phyloP scores from a whole-genome alignment of 2,329 filamentous ascomycete genomes.

The Colletotrichum liaoningense region DNA sequence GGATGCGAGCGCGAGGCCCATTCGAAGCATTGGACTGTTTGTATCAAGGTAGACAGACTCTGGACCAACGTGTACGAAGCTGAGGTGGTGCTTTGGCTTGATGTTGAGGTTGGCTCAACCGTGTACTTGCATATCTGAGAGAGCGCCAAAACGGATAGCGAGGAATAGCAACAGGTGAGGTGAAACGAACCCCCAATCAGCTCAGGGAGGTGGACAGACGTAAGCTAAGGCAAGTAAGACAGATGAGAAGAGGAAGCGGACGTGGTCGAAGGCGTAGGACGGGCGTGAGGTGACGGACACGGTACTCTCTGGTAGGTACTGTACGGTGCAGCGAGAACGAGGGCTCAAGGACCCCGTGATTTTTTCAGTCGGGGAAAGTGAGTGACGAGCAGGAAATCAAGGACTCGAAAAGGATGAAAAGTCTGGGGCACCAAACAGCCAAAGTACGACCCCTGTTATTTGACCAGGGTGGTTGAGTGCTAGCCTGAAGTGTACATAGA shows the following conservation, averaged over 20 bases:
- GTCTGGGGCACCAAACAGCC: slow-evolving; percentile 29
- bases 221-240: slow-evolving; percentile 10
- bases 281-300: slow-evolving; percentile 8
- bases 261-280: neutral
- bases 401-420: slow-evolving; percentile 19
- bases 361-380: slow-evolving; percentile 3
- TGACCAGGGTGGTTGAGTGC: slow-evolving; percentile 29
- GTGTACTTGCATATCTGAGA: slow-evolving; percentile 15
- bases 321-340: slow-evolving; percentile 3
- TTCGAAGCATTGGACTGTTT: slow-evolving; percentile 22
- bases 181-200: neutral
- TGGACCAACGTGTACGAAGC: slow-evolving; percentile 26
- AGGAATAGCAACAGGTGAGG: neutral
- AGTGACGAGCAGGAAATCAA: slow-evolving; percentile 32
- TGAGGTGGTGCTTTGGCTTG: slow-evolving; percentile 5
- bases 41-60: slow-evolving; percentile 1
- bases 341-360: slow-evolving; percentile 24
- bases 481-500: neutral
- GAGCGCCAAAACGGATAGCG: neutral
- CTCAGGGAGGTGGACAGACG: neutral
- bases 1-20: slow-evolving; percentile 28
- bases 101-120: slow-evolving; percentile 15
- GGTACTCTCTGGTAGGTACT: neutral
- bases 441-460: slow-evolving; percentile 28
- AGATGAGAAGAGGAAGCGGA: neutral